These are phyloP conservation scores for Vinca minor DNA, from an alignment of 257 asterid species.

Conservation along the genomic window DNA sequence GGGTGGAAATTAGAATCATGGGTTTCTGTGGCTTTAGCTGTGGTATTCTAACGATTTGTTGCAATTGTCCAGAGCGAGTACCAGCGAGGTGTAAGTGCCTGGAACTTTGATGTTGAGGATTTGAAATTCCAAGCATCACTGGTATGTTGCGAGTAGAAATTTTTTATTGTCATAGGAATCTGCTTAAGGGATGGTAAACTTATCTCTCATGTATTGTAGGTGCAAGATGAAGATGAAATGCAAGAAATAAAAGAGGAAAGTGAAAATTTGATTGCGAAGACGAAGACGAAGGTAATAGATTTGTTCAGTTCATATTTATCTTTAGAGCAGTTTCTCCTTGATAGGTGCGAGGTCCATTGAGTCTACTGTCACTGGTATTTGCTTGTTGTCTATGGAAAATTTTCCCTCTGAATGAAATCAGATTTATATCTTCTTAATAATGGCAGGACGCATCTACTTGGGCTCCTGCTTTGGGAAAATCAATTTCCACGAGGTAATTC, in stretches of 20 bases:
- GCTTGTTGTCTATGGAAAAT: neutral
- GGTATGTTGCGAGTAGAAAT: constrained; percentile 38
- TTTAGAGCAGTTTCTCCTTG: neutral
- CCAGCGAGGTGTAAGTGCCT: constrained; percentile 98
- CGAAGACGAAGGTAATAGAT: constrained; percentile 43
- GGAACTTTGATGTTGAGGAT: constrained; percentile 97
- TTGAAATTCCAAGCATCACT: constrained; percentile 86
- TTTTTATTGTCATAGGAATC: neutral
- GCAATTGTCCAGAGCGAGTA: constrained; percentile 70
- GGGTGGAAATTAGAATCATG: constrained; percentile 7
- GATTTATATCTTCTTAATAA: constrained; percentile 16
- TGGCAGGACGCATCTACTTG: constrained; percentile 38
- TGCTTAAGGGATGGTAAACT: constrained; percentile 9
- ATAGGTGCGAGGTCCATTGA: neutral
- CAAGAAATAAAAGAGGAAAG: constrained; percentile 68
- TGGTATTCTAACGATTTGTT: constrained; percentile 5
- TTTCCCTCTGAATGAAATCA: constrained; percentile 13
- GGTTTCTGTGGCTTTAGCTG: neutral
- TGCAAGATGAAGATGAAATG: constrained; percentile 73
- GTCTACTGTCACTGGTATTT: neutral
- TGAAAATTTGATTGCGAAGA: constrained; percentile 31
- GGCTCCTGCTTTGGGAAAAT: constrained; percentile 17
- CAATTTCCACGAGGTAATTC: constrained; percentile 36
- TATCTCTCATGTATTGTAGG: constrained; percentile 40
- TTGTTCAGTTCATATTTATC: neutral